Percentiles rank a stretch among this genome's conserved stretches.
These are phyloP conservation scores for Penicillium robsamsonii DNA, from an alignment of 495 filamentous ascomycete species.

Conservation along the genomic window DNA sequence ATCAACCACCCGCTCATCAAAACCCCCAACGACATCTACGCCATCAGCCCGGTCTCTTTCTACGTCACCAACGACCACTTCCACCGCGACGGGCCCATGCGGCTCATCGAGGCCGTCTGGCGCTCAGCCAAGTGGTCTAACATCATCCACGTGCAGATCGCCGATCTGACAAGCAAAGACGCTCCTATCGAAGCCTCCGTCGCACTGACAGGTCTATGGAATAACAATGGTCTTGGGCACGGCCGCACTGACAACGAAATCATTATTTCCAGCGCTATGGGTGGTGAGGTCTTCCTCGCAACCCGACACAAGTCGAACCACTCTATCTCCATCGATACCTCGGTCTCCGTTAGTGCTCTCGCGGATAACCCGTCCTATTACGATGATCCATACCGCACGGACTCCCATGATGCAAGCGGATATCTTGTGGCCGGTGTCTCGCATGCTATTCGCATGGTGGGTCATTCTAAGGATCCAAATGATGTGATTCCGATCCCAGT, in stretches of 20 bases:
- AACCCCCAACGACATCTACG: constrained; percentile 62
- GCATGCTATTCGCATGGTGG: constrained; percentile 34
- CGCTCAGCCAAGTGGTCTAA: constrained; percentile 40
- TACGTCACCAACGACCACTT: constrained; percentile 63
- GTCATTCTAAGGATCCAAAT: constrained; percentile 35
- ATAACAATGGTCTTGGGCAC: constrained; percentile 58
- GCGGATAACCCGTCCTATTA: constrained; percentile 61
- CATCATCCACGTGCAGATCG: constrained; percentile 36
- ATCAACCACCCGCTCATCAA: constrained; percentile 44
- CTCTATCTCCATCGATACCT: constrained; percentile 42
- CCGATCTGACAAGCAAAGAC: constrained; percentile 12
- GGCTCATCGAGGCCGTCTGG: constrained; percentile 40
- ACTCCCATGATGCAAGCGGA: constrained; percentile 50
- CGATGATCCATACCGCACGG: constrained; percentile 41
- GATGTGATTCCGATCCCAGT: constrained; percentile 41
- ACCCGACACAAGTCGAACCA: constrained; percentile 20
- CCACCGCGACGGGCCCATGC: constrained; percentile 47
- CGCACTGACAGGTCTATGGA: constrained; percentile 43
- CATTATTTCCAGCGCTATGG: constrained; percentile 43
- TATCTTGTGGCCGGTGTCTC: constrained; percentile 53
- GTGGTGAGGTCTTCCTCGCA: constrained; percentile 35
- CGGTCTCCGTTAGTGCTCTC: constrained; percentile 35
- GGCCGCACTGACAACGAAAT: constrained; percentile 48
- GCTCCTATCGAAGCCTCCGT: constrained; percentile 37
- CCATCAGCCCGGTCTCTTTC: constrained; percentile 46